Conservation (phyloP, 2,329 filamentous ascomycete species). For the Ophiostoma novo-ulmi region DNA sequence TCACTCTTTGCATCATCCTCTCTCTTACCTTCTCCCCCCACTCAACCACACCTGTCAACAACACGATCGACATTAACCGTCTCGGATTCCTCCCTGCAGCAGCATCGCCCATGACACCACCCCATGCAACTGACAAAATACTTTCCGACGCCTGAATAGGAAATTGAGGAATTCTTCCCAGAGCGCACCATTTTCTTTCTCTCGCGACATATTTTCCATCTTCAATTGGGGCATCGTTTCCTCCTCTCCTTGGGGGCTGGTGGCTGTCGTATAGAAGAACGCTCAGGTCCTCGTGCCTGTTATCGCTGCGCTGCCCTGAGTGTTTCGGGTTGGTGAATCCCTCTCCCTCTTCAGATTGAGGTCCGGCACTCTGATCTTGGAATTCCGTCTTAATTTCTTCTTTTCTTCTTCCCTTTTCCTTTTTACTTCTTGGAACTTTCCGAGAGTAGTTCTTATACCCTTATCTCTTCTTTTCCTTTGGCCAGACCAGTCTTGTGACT, state of each 20-base stretch:
- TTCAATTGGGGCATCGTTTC: neutral
- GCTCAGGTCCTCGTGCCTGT: slow-evolving; percentile 21
- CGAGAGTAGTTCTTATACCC: neutral
- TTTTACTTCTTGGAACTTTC: neutral
- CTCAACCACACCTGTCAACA: neutral
- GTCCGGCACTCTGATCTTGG: neutral
- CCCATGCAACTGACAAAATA: neutral
- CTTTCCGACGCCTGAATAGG: neutral
- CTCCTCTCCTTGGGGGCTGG: slow-evolving; percentile 23
- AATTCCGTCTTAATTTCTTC: neutral
- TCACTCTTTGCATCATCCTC: neutral
- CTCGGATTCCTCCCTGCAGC: slow-evolving; percentile 10
- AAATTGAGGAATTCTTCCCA: slow-evolving; percentile 10
- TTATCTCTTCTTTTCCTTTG: neutral
- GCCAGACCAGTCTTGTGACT: slow-evolving; percentile 57
- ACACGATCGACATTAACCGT: slow-evolving; percentile 4
- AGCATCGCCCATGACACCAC: neutral
- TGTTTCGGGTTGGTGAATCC: slow-evolving; percentile 29
- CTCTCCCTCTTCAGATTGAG: slow-evolving; percentile 19
- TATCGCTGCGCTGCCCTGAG: slow-evolving; percentile 25
- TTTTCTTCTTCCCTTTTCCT: neutral
- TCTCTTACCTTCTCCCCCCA: neutral
- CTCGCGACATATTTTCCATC: neutral
- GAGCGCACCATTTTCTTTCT: neutral
- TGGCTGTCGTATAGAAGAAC: slow-evolving; percentile 24